Percentiles rank a stretch among this genome's conserved stretches.
phyloP scores from a whole-genome alignment of 202 grass and related monocot species.

The Bolboschoenoplectus hybrid region DNA sequence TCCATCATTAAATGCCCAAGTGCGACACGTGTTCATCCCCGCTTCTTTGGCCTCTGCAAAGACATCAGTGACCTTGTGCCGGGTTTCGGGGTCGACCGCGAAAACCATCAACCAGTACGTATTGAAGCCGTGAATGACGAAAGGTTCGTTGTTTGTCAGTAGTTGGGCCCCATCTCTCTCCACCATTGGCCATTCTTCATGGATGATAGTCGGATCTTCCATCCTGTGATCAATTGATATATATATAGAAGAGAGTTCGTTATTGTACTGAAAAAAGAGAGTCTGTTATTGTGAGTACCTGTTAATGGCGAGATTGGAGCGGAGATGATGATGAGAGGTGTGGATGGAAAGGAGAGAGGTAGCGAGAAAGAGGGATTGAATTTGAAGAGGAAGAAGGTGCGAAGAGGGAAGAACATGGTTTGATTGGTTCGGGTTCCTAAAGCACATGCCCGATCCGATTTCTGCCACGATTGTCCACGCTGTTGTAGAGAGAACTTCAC shows the following conservation, averaged over 20 bases:
- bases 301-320: constrained; percentile 10
- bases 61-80: constrained; percentile 46
- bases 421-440: not conserved
- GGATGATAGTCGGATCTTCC: not conserved
- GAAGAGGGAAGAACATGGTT: not conserved
- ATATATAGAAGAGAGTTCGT: not conserved
- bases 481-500: not conserved
- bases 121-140: constrained; percentile 78
- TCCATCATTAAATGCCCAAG: constrained; percentile 85
- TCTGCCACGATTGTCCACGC: not conserved
- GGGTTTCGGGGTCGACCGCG: constrained; percentile 54
- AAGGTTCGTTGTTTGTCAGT: constrained; percentile 44
- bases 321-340: not conserved
- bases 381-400: constrained; percentile 20
- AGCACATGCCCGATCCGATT: not conserved
- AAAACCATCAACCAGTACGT: constrained; percentile 89
- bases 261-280: not conserved
- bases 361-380: constrained; percentile 19
- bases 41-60: constrained; percentile 48
- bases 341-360: constrained; percentile 21
- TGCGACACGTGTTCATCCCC: constrained; percentile 77
- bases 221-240: not conserved
- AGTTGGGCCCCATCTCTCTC: constrained; percentile 56
- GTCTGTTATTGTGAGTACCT: not conserved
- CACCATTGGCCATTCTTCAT: constrained; percentile 51